Conservation (phyloP, 1,284 basidiomycete species). For the Cystobasidium sp. region DNA sequence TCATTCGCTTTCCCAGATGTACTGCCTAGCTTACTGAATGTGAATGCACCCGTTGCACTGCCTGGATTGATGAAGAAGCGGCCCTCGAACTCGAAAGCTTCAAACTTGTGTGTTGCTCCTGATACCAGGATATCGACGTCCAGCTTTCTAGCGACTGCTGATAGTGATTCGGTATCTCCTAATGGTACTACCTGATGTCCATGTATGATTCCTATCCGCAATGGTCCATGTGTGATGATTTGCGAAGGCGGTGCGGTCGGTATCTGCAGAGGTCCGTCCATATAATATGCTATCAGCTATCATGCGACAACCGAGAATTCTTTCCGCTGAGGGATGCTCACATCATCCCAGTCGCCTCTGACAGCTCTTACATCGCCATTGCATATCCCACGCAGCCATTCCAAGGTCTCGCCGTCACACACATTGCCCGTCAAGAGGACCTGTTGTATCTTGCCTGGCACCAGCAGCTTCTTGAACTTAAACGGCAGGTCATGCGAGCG, state of each 20-base stretch:
- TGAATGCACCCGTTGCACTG: conserved; percentile 85
- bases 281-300: neutral
- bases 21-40: conserved; percentile 23
- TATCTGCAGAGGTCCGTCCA: conserved; percentile 59
- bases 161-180: conserved; percentile 86
- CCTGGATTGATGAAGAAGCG: conserved; percentile 97
- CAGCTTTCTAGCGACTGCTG: conserved; percentile 87
- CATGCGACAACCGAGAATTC: neutral
- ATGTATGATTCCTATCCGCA: conserved; percentile 90
- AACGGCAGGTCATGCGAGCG: conserved; percentile 80
- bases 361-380: conserved; percentile 93
- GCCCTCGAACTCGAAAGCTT: conserved; percentile 86
- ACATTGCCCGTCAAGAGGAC: conserved; percentile 96
- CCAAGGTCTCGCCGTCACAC: conserved; percentile 95
- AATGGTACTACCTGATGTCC: conserved; percentile 93
- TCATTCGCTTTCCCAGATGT: conserved; percentile 8
- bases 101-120: conserved; percentile 93
- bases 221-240: conserved; percentile 80
- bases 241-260: conserved; percentile 77
- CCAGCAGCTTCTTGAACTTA: conserved; percentile 96
- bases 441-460: conserved; percentile 95
- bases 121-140: conserved; percentile 94
- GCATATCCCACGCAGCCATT: conserved; percentile 88
- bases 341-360: conserved; percentile 94
- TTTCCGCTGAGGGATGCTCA: conserved; percentile 55